Evolutionary conservation across 495 filamentous ascomycete genomes (phyloP).

Genomic region (Monascus purpureus): DNA sequence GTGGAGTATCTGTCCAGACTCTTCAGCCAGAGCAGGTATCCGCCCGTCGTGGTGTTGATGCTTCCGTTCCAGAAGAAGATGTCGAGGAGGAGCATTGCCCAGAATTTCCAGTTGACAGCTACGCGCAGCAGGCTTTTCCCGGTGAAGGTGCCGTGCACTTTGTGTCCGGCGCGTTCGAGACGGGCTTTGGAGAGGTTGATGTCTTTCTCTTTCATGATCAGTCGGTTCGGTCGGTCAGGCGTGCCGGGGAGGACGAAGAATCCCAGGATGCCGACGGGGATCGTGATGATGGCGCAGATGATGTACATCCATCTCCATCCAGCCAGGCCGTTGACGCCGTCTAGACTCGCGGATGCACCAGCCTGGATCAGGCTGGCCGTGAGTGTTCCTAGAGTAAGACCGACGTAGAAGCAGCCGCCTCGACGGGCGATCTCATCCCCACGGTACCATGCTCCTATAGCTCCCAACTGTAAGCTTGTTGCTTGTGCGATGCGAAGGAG

Average conservation of each 20-base stretch:
- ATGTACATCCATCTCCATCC: constrained; percentile 45
- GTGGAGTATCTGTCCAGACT: constrained; percentile 25
- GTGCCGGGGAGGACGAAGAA: constrained; percentile 25
- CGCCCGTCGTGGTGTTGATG: constrained; percentile 15
- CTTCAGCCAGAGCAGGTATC: constrained; percentile 32
- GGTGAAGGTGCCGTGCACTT: constrained; percentile 15
- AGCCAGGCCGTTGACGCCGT: constrained; percentile 30
- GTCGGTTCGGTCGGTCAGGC: constrained; percentile 29
- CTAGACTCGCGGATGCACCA: constrained; percentile 24
- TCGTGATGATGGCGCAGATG: constrained; percentile 35
- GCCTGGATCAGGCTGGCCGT: constrained; percentile 39
- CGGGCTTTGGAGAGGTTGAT: constrained; percentile 17
- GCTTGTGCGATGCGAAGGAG: too few relatives aligned
- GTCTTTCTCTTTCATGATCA: constrained; percentile 25
- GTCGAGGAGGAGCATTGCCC: constrained; percentile 28
- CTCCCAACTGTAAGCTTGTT: constrained; percentile 9
- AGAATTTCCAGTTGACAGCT: constrained; percentile 17
- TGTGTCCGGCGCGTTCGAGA: constrained; percentile 13
- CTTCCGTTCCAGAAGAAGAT: constrained; percentile 37
- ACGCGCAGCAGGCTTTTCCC: constrained; percentile 15
- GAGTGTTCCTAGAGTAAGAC: constrained; percentile 31
- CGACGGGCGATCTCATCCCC: constrained; percentile 28
- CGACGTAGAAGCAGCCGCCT: constrained; percentile 35
- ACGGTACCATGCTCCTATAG: constrained; percentile 25
- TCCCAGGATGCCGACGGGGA: constrained; percentile 32